Percentiles rank a stretch among this genome's conserved stretches.
Conservation (phyloP, 805 yeast species). For the Ogataea sp. region DNA sequence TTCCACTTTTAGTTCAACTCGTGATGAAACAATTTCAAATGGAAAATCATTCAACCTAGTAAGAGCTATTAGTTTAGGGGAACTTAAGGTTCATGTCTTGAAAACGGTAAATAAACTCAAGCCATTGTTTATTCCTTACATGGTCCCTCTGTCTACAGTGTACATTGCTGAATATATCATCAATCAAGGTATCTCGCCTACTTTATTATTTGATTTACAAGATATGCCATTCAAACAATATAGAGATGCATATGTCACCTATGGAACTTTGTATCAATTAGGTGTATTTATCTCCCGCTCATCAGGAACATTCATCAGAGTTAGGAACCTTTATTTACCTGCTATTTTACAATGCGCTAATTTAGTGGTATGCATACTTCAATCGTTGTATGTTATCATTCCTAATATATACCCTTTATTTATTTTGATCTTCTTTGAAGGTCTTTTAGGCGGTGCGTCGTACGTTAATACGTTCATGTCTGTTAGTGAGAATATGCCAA, state of each 20-base stretch:
- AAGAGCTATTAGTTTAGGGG: background rate
- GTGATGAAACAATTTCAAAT: too few species aligned
- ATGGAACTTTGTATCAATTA: slow-evolving; percentile 81
- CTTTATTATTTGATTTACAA: slow-evolving; percentile 68
- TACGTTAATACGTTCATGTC: slow-evolving; percentile 83
- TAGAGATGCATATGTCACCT: slow-evolving; percentile 85
- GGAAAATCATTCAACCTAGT: background rate
- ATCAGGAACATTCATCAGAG: slow-evolving; percentile 57
- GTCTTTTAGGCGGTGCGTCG: slow-evolving; percentile 83
- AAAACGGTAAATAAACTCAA: slow-evolving; percentile 26
- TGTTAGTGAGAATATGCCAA: slow-evolving; percentile 51
- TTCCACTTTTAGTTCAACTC: too few species aligned
- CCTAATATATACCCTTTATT: slow-evolving; percentile 57
- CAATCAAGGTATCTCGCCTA: slow-evolving; percentile 89
- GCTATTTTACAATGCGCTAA: slow-evolving; percentile 63
- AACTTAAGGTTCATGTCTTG: slow-evolving; percentile 11
- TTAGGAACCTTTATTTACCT: slow-evolving; percentile 51
- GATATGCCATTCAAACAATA: slow-evolving; percentile 61
- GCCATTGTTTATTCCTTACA: slow-evolving; percentile 52
- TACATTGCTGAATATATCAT: slow-evolving; percentile 82
- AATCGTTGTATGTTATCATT: slow-evolving; percentile 53
- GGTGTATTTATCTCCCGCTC: slow-evolving; percentile 93
- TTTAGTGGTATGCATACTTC: slow-evolving; percentile 47
- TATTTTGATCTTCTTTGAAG: slow-evolving; percentile 71
- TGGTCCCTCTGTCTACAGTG: slow-evolving; percentile 79